Evolutionary conservation across 148 eudicot species (phyloP), one percentile per base, ranked within the genome.

Genomic region (Rhododendron henanense): DNA sequence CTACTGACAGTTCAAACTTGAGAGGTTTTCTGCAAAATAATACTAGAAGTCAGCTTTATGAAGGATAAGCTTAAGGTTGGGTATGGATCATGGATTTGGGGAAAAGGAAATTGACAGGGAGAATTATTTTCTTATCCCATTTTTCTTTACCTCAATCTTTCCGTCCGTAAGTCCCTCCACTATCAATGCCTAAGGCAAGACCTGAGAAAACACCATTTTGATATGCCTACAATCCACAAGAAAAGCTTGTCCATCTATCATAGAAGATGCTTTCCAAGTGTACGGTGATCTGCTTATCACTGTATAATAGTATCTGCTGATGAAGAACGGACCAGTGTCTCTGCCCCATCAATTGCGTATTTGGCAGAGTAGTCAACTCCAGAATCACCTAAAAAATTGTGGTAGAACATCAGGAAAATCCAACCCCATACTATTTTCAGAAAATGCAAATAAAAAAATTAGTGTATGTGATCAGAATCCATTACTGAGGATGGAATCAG

Each of bases 401-500:
- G 35, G 59, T 18, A n/a, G 10, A 39, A 45, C 41, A 69, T 45
- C 25, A 90, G 44, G 71, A 25, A 31, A 51, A 85, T 23, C 39
- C 31, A 41, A 19, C 35, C 73, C 1, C 53, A 41, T 77, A 71
- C 10, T 25, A 28, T 1, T 31, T 6, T 73, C 19, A 25, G 8
- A 37, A n/a, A 65, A 76, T 28, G 50, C 18, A 28, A 16, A 33
- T 3, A 11, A 19, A 73, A 23, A 55, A 50, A 71, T 16, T 13
- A 0, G 10, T 78, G 4, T 3, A 79, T 33, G 7, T 10, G 78
- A 69, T 41, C 84, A 84, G 82, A 71, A 79, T 48, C 23, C 47
- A 35, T 82, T 84, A 91, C 90, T 87, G 61, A 81, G 78, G 78
- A 55, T 73, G 48, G 91, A 86, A 88, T 88, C 90, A 74, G 85